Evolutionary conservation across 345 rosid genomes (phyloP), one percentile per base, ranked within the genome.

Genomic region (Rhizophora mangle): DNA sequence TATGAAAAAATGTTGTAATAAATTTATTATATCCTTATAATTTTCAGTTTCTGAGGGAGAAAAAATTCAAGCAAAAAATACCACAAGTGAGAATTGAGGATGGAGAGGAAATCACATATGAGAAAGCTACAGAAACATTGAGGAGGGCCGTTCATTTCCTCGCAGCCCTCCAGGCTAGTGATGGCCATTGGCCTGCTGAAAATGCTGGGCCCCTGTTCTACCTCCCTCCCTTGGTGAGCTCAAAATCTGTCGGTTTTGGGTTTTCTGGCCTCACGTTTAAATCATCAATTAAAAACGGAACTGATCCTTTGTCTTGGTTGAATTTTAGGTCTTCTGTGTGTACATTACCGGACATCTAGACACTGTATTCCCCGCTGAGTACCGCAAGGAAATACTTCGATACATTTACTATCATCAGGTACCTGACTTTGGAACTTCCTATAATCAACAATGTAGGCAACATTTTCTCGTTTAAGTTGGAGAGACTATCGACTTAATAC

Each of bases 101-200:
- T 18, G 76, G 60, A 10, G 71, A 73, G 15, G 71, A 73, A 15
- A 62, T 73, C 19, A 58, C 76, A 0, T 34, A 49, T n/a, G 67
- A 73, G 20, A 66, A 65, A 60, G 71, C 76, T 0, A 60, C 71
- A 53, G 6, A 36, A 5, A 61, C 76, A 49, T 24, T 73, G 34
- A 51, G 51, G 55, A 66, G 76, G 39, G 71, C 66, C 32, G 66
- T 65, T 55, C 71, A 66, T 10, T 66, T 65, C 61, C 66, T 73
- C n/a, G 49, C 66, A 30, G 67, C 76, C 1, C 62, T 31, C 34
- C 34, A 31, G 34, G 34, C 34, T 4, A 31, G 34, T 8, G 78
- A 75, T 29, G 78, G 78, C 8, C 78, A 68, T 51, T 74, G 78
- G 78, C 72, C 68, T 8, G 78, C 72, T 16, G 78, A 74, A 55